Evolutionary conservation across 352 stramenopile genomes (phyloP).

Genomic region (Globisporangium ultimum): DNA sequence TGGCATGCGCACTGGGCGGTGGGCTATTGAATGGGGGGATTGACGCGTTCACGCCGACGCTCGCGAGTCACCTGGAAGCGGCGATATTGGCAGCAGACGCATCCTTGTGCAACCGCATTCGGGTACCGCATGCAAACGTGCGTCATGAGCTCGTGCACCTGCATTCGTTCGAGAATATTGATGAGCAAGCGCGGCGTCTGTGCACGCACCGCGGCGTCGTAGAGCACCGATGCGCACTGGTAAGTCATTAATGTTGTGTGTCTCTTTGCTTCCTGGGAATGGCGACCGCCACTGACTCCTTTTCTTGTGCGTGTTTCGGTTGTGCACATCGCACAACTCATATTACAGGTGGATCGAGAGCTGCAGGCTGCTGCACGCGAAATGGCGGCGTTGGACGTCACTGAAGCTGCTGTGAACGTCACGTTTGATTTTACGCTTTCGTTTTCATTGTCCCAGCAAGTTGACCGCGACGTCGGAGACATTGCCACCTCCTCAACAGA

Average conservation of each 20-base stretch:
- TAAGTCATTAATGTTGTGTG: conserved; percentile 10
- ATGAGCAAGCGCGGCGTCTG: conserved; percentile 16
- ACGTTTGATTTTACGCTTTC: conserved; percentile 47
- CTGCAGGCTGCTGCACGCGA: conserved; percentile 36
- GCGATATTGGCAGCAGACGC: background rate
- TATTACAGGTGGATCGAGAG: conserved; percentile 14
- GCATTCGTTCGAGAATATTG: conserved; percentile 29
- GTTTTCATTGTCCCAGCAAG: conserved; percentile 28
- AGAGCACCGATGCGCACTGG: conserved; percentile 27
- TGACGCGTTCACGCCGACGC: background rate
- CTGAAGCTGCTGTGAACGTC: conserved; percentile 54
- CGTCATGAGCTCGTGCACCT: conserved; percentile 33
- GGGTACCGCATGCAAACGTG: conserved; percentile 21
- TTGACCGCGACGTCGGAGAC: too few species aligned
- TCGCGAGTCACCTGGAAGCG: background rate
- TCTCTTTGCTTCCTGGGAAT: too few species aligned
- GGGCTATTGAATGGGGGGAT: background rate
- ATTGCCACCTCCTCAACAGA: background rate
- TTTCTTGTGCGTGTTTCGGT: too few species aligned
- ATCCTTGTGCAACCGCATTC: conserved; percentile 20
- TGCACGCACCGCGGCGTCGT: conserved; percentile 25
- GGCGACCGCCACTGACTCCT: too few species aligned
- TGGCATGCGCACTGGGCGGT: background rate
- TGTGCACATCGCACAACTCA: too few species aligned
- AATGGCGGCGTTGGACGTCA: conserved; percentile 37